These are phyloP conservation scores for Apiotrichum montevideense DNA, from an alignment of 1,284 basidiomycete genomes.

Conservation along the genomic window DNA sequence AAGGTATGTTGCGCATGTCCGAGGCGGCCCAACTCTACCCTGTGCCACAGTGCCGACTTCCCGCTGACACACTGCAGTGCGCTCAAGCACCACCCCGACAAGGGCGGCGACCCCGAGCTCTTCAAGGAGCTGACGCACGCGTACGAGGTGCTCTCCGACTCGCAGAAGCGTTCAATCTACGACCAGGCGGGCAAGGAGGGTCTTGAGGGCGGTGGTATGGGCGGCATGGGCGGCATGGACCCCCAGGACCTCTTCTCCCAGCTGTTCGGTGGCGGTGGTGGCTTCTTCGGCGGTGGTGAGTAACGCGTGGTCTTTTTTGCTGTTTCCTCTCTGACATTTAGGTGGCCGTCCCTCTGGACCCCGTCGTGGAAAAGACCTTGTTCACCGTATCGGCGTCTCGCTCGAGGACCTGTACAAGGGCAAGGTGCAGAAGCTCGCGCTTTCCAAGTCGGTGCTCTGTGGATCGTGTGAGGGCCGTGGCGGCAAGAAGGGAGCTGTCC, in stretches of 20 bases:
- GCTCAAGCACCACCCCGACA: slow-evolving; percentile 88
- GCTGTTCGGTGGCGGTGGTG: slow-evolving; percentile 71
- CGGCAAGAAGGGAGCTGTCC: slow-evolving; percentile 93
- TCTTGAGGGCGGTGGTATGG: slow-evolving; percentile 75
- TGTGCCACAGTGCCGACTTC: not conserved
- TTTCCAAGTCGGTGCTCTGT: slow-evolving; percentile 94
- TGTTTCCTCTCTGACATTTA: slow-evolving; percentile 1
- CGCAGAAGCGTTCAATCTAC: slow-evolving; percentile 77
- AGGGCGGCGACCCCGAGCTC: slow-evolving; percentile 90
- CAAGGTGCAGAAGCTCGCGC: slow-evolving; percentile 94
- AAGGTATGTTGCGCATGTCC: slow-evolving; percentile 54
- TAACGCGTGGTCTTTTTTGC: too few relatives aligned
- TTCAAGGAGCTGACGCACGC: slow-evolving; percentile 98
- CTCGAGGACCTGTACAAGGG: slow-evolving; percentile 98
- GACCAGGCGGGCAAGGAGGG: slow-evolving; percentile 93
- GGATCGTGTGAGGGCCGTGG: slow-evolving; percentile 90
- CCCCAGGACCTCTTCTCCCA: slow-evolving; percentile 97
- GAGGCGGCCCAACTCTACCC: not conserved
- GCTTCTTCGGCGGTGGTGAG: slow-evolving; percentile 56
- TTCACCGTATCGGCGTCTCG: slow-evolving; percentile 91
- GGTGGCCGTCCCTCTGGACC: slow-evolving; percentile 60
- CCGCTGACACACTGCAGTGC: slow-evolving; percentile 53
- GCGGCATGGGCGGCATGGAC: slow-evolving; percentile 81
- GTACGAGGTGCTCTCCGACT: slow-evolving; percentile 90
- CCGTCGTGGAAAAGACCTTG: slow-evolving; percentile 96